These are phyloP conservation scores for Vaccinium darrowii DNA, from an alignment of 148 eudicot species.

Conservation along the genomic window DNA sequence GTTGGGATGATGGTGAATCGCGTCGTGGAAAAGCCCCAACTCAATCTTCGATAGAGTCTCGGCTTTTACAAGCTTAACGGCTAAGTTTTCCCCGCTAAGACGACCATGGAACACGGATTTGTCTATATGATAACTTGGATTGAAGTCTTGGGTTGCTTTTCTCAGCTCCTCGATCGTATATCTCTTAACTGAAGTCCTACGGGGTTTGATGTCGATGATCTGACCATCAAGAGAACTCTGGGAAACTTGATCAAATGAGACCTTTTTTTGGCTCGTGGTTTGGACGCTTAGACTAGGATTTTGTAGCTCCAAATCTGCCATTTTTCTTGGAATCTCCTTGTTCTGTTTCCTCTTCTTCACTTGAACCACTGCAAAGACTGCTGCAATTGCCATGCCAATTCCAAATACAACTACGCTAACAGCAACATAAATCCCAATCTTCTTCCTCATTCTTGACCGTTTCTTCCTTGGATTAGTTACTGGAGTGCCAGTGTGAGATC, in stretches of 20 bases:
- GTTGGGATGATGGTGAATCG: conserved; percentile 62
- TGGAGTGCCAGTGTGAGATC: conserved; percentile 20
- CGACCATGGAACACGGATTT: conserved; percentile 68
- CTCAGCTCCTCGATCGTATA: conserved; percentile 59
- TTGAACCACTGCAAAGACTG: conserved; percentile 28
- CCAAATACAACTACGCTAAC: conserved; percentile 26
- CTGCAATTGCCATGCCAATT: conserved; percentile 29
- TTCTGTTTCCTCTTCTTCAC: conserved; percentile 30
- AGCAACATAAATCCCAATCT: conserved; percentile 33
- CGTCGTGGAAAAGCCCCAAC: conserved; percentile 50
- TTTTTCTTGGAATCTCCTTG: conserved; percentile 28
- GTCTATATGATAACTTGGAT: conserved; percentile 53
- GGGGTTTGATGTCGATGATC: conserved; percentile 35
- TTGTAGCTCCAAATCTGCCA: conserved; percentile 55
- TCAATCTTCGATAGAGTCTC: conserved; percentile 54
- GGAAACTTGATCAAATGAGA: conserved; percentile 68
- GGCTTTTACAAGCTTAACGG: conserved; percentile 42
- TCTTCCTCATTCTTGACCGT: conserved; percentile 33
- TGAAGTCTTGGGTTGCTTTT: conserved; percentile 70
- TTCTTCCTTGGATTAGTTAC: conserved; percentile 18
- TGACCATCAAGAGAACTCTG: conserved; percentile 54
- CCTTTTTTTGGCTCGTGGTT: conserved; percentile 74
- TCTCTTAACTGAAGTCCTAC: conserved; percentile 43
- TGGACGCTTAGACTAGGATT: conserved; percentile 61
- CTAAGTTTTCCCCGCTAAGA: conserved; percentile 65